Conservation (phyloP, 345 rosid species). For the Zanthoxylum bungeanum region DNA sequence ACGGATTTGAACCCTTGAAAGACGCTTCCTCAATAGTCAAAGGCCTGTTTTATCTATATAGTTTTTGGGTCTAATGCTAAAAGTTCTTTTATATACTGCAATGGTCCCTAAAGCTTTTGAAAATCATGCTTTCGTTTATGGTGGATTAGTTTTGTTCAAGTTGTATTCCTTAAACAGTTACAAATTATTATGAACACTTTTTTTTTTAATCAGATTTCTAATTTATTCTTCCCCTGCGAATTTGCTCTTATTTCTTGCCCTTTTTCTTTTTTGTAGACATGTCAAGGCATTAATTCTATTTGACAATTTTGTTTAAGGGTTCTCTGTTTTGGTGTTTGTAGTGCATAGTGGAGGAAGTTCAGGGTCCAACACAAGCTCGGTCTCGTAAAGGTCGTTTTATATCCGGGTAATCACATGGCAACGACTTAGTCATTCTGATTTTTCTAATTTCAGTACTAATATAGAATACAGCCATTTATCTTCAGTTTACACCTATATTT, state of each 20-base stretch:
- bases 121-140: neutral
- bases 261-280: neutral
- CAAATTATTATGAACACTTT: neutral
- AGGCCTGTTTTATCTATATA: neutral
- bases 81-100: neutral
- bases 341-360: constrained; percentile 99
- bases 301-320: constrained; percentile 6
- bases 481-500: neutral
- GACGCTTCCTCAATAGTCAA: neutral
- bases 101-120: neutral
- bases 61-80: neutral
- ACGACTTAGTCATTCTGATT: neutral
- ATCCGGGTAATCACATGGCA: constrained; percentile 64
- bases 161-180: neutral
- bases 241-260: neutral
- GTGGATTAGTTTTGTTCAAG: neutral
- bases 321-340: constrained; percentile 26
- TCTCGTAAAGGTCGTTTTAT: constrained; percentile 93
- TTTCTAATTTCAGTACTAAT: neutral
- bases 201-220: neutral
- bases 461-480: neutral
- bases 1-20: neutral
- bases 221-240: neutral
- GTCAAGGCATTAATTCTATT: neutral
- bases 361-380: constrained; percentile 94